Evolutionary conservation across 768 basidiomycete species (phyloP).

Genomic region (Xerocomellus intermedius): DNA sequence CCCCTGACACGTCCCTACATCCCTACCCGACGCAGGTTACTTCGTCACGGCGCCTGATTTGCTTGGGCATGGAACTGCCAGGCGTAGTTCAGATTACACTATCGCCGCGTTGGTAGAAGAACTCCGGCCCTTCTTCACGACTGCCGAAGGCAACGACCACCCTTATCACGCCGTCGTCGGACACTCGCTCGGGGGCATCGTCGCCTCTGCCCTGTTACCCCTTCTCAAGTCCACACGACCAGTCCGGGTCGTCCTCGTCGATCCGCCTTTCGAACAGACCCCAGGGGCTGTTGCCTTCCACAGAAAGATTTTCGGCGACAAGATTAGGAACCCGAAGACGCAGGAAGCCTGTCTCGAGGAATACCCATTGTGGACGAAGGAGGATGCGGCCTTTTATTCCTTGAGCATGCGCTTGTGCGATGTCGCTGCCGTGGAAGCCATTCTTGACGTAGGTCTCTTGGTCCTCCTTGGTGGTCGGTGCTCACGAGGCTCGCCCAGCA

Average conservation of each 20-base stretch:
- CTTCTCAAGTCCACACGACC: conserved; percentile 6
- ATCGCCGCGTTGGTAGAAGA: conserved; percentile 7
- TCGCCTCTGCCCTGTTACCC: conserved; percentile 6
- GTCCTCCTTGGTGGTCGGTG: neutral
- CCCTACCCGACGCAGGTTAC: conserved; percentile 12
- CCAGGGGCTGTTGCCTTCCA: neutral
- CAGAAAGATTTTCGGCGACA: neutral
- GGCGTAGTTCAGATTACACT: conserved; percentile 2
- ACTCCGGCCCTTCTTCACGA: conserved; percentile 2
- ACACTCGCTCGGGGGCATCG: conserved; percentile 18
- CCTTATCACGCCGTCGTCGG: conserved; percentile 10
- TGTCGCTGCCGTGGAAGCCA: neutral
- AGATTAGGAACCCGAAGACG: neutral
- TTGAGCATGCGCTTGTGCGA: neutral
- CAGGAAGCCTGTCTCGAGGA: neutral
- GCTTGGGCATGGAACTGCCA: conserved; percentile 15
- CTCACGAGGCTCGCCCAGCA: conserved; percentile 8
- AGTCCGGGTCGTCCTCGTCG: conserved; percentile 14
- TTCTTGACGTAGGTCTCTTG: conserved; percentile 6
- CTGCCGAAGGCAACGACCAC: neutral
- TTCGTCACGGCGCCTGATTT: conserved; percentile 19
- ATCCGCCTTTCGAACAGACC: conserved; percentile 11
- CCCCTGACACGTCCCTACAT: neutral
- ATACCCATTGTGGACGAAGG: neutral
- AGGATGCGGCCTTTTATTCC: neutral